Evolutionary conservation across 108 stramenopile species (phyloP).

Genomic region (Parietichytrium sp.): DNA sequence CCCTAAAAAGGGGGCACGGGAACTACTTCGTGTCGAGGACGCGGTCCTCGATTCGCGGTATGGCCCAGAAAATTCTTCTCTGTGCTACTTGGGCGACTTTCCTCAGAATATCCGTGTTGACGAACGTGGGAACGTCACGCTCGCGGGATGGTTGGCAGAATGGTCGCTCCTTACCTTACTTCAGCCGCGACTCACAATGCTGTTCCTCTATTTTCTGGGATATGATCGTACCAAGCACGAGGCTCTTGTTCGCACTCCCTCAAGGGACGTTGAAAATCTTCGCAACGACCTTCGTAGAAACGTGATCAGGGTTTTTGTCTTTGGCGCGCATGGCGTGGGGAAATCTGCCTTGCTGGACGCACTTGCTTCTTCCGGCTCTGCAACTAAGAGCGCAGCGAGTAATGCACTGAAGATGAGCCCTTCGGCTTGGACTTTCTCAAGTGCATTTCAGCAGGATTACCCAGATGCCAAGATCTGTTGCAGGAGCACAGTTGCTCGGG

Average conservation of each 20-base stretch:
- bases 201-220: conserved; percentile 36
- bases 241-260: background rate
- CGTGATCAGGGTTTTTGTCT: conserved; percentile 24
- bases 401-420: background rate
- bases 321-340: conserved; percentile 29
- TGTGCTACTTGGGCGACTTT: background rate
- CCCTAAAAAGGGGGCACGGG: too few relatives aligned
- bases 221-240: conserved; percentile 1
- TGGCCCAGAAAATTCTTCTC: background rate
- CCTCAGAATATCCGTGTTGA: background rate
- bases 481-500: conserved; percentile 2
- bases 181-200: conserved; percentile 31
- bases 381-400: background rate
- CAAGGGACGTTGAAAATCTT: background rate
- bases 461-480: background rate
- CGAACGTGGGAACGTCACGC: conserved; percentile 2
- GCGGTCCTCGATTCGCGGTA: background rate
- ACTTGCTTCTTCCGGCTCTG: background rate
- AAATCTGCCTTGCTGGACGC: conserved; percentile 15
- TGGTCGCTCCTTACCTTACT: background rate
- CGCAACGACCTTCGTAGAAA: conserved; percentile 10
- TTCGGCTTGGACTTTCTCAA: background rate
- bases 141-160: background rate
- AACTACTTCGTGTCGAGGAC: background rate
- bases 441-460: background rate